Percentiles rank a stretch among this genome's conserved stretches.
Conservation (phyloP, 371 early-diverging fungal genomes). For the Syncephalastrum monosporum region DNA sequence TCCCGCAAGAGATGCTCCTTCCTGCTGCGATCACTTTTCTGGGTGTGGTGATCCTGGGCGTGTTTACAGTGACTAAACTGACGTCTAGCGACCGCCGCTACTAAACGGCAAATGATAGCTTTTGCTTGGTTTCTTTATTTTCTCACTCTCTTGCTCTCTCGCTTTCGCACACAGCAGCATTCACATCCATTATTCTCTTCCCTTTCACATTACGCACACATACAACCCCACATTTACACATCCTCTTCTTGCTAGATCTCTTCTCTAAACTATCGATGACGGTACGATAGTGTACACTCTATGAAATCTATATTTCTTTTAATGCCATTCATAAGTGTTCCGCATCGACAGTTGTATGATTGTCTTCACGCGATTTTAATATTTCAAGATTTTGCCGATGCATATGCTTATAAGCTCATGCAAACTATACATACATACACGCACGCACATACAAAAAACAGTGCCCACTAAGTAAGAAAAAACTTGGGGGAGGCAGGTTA, state of each 20-base stretch:
- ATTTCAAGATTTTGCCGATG: no score
- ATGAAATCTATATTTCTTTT: no score
- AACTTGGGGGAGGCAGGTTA: no score
- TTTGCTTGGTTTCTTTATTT: background rate
- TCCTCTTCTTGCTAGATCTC: conserved; percentile 9
- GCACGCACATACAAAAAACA: no score
- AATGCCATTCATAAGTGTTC: no score
- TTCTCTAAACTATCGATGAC: conserved; percentile 4
- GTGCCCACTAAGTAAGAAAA: no score
- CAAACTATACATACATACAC: no score
- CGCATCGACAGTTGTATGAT: no score
- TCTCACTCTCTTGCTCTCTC: background rate
- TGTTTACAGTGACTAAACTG: conserved; percentile 42
- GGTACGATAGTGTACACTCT: no score
- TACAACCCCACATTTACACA: background rate
- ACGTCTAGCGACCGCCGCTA: conserved; percentile 17
- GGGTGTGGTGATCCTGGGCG: conserved; percentile 58
- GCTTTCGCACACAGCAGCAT: background rate
- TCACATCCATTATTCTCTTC: background rate
- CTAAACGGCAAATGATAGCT: conserved; percentile 2
- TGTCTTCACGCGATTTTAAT: no score
- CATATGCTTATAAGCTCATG: no score
- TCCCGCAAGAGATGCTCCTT: conserved; percentile 56
- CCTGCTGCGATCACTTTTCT: conserved; percentile 64
- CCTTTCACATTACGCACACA: background rate